These are phyloP conservation scores for Arthrinium puccinioides DNA, from an alignment of 2,329 filamentous ascomycete genomes.

Conservation along the genomic window DNA sequence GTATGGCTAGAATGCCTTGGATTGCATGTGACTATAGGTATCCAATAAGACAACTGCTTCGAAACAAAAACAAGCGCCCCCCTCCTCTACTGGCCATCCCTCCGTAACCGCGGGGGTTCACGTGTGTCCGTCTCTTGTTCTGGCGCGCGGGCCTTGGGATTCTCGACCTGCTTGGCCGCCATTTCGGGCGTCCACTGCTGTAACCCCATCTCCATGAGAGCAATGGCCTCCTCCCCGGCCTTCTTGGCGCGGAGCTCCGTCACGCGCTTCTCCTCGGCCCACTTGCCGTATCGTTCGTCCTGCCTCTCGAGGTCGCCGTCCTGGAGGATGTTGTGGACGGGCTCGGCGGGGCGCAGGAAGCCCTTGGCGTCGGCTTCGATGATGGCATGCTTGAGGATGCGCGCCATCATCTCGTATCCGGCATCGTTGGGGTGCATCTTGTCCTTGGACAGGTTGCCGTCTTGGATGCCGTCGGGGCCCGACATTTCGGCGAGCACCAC, in stretches of 20 bases:
- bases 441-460: conserved; percentile 13
- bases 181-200: conserved; percentile 1
- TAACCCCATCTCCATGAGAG: conserved; percentile 4
- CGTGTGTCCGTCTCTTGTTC: too few species aligned
- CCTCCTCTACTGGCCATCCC: too few species aligned
- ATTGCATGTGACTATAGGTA: too few species aligned
- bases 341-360: conserved; percentile 20
- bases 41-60: too few species aligned
- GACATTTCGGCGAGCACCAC: conserved; percentile 19
- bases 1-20: too few species aligned
- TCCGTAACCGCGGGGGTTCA: too few species aligned
- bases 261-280: conserved; percentile 1
- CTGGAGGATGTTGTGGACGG: conserved; percentile 21
- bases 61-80: too few species aligned
- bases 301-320: conserved; percentile 20
- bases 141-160: too few species aligned
- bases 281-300: conserved; percentile 4
- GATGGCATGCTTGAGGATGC: conserved; percentile 24
- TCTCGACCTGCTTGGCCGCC: not conserved
- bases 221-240: conserved; percentile 4
- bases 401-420: conserved; percentile 26
- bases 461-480: conserved; percentile 10
- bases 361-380: conserved; percentile 22
- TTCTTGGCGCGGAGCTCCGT: not conserved
- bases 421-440: conserved; percentile 18